phyloP scores from a whole-genome alignment of 1,284 basidiomycete genomes.

The Trichosporon ovoides region DNA sequence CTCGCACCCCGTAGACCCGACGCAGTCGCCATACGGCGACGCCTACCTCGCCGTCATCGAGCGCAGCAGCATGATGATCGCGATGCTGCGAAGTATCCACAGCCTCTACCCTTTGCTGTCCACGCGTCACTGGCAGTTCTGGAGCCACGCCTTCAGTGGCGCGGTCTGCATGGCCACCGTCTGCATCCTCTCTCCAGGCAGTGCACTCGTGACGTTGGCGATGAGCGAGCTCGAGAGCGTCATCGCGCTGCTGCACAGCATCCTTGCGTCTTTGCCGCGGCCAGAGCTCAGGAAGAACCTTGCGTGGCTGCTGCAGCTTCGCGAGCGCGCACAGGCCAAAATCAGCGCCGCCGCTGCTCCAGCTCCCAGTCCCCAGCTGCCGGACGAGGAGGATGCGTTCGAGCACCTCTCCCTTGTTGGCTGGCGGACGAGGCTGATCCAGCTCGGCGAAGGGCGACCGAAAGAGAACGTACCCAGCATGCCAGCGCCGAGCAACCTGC shows the following conservation, averaged over 20 bases:
- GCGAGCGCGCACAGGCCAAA: constrained; percentile 7
- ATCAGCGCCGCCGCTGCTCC: constrained; percentile 13
- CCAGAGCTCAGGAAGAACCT: constrained; percentile 24
- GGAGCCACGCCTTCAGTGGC: constrained; percentile 30
- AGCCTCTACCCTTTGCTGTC: constrained; percentile 25
- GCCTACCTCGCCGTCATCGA: constrained; percentile 34
- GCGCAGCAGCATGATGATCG: constrained; percentile 30
- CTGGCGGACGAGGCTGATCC: constrained; percentile 30
- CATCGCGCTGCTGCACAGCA: constrained; percentile 20
- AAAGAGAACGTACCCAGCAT: not conserved
- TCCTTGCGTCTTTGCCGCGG: constrained; percentile 13
- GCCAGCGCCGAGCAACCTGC: not conserved
- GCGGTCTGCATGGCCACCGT: constrained; percentile 34
- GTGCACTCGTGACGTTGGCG: constrained; percentile 25
- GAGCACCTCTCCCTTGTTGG: constrained; percentile 27
- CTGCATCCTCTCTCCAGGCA: constrained; percentile 24
- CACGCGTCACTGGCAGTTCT: constrained; percentile 29
- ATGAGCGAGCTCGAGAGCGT: constrained; percentile 25
- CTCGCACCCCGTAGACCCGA: constrained; percentile 28
- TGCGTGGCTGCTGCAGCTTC: constrained; percentile 26
- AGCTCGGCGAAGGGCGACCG: constrained; percentile 10
- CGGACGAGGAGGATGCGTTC: constrained; percentile 8
- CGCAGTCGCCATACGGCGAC: constrained; percentile 25
- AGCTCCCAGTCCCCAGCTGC: not conserved
- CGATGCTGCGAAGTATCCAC: constrained; percentile 28